Percentiles rank a stretch among this genome's conserved stretches.
phyloP scores from a whole-genome alignment of 805 yeast species.

The Blastobotrys peoriensis region DNA sequence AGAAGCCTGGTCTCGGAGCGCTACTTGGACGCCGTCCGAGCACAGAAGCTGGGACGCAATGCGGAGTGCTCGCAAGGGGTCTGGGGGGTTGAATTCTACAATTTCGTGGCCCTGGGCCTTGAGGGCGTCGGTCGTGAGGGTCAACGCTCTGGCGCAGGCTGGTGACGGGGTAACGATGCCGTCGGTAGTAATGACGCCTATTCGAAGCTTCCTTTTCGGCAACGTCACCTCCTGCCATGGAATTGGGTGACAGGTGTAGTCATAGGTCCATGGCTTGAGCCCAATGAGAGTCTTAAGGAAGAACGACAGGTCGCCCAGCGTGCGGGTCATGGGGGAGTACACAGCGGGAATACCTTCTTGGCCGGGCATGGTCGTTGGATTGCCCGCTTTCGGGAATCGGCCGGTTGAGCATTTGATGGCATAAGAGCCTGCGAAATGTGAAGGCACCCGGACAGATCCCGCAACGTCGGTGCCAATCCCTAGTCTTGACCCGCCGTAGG shows the following conservation, averaged over 20 bases:
- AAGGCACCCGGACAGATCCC: conserved; percentile 51
- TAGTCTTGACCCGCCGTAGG: conserved; percentile 41
- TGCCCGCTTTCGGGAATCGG: conserved; percentile 41
- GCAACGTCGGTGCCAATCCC: conserved; percentile 56
- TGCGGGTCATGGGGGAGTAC: conserved; percentile 41
- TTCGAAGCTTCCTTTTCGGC: conserved; percentile 36
- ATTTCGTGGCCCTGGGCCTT: conserved; percentile 42
- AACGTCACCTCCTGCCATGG: conserved; percentile 43
- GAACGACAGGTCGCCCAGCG: conserved; percentile 45
- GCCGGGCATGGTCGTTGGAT: conserved; percentile 37
- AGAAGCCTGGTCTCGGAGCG: conserved; percentile 21
- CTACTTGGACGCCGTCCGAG: conserved; percentile 31
- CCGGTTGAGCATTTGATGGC: conserved; percentile 46
- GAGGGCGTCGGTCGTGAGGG: conserved; percentile 35
- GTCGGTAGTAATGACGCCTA: conserved; percentile 46
- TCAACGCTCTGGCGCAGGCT: conserved; percentile 37
- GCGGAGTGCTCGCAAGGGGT: conserved; percentile 51
- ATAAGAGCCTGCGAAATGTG: conserved; percentile 47
- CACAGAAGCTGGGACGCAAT: conserved; percentile 41
- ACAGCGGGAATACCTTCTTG: conserved; percentile 43
- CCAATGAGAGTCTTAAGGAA: conserved; percentile 42
- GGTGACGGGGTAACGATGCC: conserved; percentile 48
- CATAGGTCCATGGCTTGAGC: conserved; percentile 51
- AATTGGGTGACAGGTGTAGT: conserved; percentile 42
- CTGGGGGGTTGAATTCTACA: conserved; percentile 42